Conservation (phyloP, 140 eudicot species). For the Cichorium intybus region DNA sequence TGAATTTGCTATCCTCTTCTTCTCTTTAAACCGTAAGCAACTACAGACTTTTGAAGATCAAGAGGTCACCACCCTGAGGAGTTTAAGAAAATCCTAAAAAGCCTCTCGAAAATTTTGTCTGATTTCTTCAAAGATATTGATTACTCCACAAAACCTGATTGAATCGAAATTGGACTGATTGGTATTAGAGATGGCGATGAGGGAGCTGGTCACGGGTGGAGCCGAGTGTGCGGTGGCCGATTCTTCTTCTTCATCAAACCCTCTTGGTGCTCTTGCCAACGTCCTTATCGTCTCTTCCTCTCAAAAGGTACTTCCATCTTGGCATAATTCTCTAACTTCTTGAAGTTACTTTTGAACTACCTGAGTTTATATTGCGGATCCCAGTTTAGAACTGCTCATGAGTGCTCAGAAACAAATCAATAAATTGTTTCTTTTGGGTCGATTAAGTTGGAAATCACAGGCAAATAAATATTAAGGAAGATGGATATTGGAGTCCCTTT, state of each 20-base stretch:
- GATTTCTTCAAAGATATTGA: too few species aligned
- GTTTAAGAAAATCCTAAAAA: too few species aligned
- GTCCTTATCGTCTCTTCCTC: too few species aligned
- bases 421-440: neutral
- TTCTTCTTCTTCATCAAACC: constrained; percentile 80
- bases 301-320: constrained; percentile 31
- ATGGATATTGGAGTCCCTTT: neutral
- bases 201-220: too few species aligned
- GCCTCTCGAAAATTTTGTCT: too few species aligned
- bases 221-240: constrained; percentile 74
- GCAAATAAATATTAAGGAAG: neutral
- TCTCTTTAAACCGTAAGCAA: too few species aligned
- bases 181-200: too few species aligned
- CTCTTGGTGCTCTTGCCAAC: constrained; percentile 83
- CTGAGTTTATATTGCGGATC: neutral
- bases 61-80: too few species aligned
- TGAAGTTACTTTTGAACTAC: neutral
- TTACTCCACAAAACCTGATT: too few species aligned
- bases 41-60: too few species aligned
- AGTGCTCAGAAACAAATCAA: neutral
- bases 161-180: too few species aligned
- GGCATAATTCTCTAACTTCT: neutral
- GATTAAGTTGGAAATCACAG: neutral
- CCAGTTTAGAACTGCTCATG: neutral
- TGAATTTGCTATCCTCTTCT: too few species aligned